Evolutionary conservation across 768 basidiomycete species (phyloP).

Genomic region (Naematelia aurantialba): DNA sequence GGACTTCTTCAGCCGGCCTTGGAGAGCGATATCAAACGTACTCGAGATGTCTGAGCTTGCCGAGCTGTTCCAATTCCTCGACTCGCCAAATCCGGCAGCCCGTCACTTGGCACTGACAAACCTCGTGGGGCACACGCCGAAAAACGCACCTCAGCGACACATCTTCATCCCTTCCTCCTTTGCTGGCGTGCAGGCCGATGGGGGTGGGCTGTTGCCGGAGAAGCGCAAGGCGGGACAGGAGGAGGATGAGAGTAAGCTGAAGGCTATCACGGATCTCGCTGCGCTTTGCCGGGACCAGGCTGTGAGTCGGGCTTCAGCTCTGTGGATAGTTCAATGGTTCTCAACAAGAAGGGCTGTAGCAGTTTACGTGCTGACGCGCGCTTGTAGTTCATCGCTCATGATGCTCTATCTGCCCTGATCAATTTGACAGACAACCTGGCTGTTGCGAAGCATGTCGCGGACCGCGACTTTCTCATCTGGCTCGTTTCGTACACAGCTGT

Average conservation of each 20-base stretch:
- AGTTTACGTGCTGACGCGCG: conserved; percentile 3
- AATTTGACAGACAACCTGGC: conserved; percentile 83
- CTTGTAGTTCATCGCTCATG: conserved; percentile 77
- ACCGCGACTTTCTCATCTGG: conserved; percentile 70
- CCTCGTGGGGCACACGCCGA: conserved; percentile 72
- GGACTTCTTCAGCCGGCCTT: background rate
- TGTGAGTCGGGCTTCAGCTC: conserved; percentile 52
- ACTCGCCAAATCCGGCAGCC: conserved; percentile 80
- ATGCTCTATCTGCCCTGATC: conserved; percentile 88
- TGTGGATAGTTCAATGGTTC: too few relatives aligned
- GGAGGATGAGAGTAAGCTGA: conserved; percentile 58
- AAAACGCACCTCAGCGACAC: conserved; percentile 64
- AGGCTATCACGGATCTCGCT: conserved; percentile 68
- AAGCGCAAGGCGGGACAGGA: conserved; percentile 32
- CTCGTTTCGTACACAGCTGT: conserved; percentile 87
- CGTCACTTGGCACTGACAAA: conserved; percentile 80
- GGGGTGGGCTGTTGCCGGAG: conserved; percentile 24
- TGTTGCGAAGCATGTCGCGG: conserved; percentile 64
- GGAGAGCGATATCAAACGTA: background rate
- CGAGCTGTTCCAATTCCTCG: conserved; percentile 79
- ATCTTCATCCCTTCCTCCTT: conserved; percentile 64
- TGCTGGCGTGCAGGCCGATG: conserved; percentile 13
- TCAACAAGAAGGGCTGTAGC: too few relatives aligned
- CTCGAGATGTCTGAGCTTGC: conserved; percentile 42
- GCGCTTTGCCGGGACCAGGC: conserved; percentile 82